Evolutionary conservation across 2,329 filamentous ascomycete genomes (phyloP).

Genomic region (Arthrobotrys megalospora): DNA sequence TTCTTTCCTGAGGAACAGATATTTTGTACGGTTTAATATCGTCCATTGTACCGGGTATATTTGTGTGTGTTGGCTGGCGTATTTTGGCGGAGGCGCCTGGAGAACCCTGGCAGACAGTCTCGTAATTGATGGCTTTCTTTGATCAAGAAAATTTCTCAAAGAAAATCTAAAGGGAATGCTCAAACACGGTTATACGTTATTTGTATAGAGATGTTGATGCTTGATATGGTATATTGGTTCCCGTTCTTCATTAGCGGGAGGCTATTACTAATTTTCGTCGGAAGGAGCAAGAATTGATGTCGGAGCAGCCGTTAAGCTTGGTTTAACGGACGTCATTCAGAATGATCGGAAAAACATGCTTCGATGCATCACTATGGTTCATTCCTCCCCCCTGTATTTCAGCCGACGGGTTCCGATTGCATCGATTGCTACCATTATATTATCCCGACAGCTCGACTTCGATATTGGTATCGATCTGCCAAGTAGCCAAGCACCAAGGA

Average conservation of each 20-base stretch:
- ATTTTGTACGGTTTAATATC: constrained; percentile 50
- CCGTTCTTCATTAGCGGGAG: neutral
- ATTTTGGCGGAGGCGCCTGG: too few relatives aligned
- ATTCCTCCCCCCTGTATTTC: constrained; percentile 2
- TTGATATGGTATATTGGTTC: too few relatives aligned
- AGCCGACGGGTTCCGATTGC: constrained; percentile 18
- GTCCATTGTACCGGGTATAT: constrained; percentile 7
- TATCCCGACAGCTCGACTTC: neutral
- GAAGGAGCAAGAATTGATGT: neutral
- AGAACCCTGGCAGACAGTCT: too few relatives aligned
- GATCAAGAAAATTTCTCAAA: too few relatives aligned
- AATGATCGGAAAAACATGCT: neutral
- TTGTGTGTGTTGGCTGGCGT: neutral
- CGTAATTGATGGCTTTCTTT: too few relatives aligned
- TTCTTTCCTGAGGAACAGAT: constrained; percentile 34
- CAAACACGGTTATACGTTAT: too few relatives aligned
- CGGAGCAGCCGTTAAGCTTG: neutral
- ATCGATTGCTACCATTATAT: neutral
- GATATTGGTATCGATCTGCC: neutral
- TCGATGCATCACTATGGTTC: constrained; percentile 7
- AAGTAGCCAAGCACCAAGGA: constrained; percentile 23
- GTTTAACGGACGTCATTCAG: neutral
- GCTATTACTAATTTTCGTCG: neutral
- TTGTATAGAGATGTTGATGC: neutral
- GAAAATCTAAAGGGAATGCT: too few relatives aligned